Percentiles rank a stretch among this genome's conserved stretches.
These are phyloP conservation scores for Crithidia mellificae DNA, from an alignment of 208 protist genomes.

Conservation along the genomic window DNA sequence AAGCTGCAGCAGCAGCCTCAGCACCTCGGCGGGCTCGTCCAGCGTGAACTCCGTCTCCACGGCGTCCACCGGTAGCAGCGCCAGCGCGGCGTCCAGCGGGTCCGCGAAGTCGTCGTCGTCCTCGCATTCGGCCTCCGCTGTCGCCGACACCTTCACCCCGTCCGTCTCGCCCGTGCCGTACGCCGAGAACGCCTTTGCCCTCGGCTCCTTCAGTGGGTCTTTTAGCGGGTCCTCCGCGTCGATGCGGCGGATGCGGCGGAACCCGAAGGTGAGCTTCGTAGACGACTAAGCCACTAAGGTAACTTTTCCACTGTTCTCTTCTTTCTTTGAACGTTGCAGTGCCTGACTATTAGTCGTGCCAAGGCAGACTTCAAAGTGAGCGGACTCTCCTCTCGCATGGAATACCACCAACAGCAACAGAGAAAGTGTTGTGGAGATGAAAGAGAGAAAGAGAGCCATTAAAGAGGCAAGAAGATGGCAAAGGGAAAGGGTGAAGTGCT, in stretches of 20 bases:
- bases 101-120: background rate
- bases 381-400: too few relatives aligned
- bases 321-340: too few relatives aligned
- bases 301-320: too few relatives aligned
- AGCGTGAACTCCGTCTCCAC: background rate
- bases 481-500: too few relatives aligned
- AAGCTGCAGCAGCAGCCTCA: background rate
- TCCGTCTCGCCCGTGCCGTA: background rate
- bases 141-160: background rate
- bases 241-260: constrained; percentile 14
- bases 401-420: too few relatives aligned
- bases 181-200: background rate
- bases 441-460: too few relatives aligned
- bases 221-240: background rate
- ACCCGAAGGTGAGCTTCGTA: constrained; percentile 18
- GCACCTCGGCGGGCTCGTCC: background rate
- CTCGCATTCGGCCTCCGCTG: background rate
- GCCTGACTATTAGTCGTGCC: too few relatives aligned
- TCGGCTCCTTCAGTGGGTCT: constrained; percentile 1
- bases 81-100: background rate
- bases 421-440: too few relatives aligned
- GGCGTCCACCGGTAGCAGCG: too few relatives aligned
- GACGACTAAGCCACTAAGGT: background rate
- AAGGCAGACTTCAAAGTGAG: too few relatives aligned
- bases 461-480: too few relatives aligned